These are phyloP conservation scores for Cochlearia excelsa DNA, from an alignment of 345 rosid genomes.

Conservation along the genomic window DNA sequence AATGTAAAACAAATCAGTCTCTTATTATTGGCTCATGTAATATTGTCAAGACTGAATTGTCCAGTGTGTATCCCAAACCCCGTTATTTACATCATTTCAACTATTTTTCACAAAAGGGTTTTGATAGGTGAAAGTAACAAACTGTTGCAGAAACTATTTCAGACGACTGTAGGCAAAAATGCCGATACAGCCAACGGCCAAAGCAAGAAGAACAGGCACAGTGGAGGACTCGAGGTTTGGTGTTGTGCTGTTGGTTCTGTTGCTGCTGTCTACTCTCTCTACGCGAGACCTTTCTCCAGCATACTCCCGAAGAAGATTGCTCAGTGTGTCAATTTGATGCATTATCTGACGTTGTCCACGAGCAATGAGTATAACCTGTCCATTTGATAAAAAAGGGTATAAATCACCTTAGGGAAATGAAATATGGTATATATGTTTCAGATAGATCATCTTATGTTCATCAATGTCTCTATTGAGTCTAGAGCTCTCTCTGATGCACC, in stretches of 20 bases:
- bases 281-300: constrained; percentile 61
- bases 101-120: background rate
- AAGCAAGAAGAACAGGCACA: constrained; percentile 52
- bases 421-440: background rate
- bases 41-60: constrained; percentile 24
- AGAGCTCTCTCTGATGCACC: constrained; percentile 4
- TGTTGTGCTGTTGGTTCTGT: constrained; percentile 34
- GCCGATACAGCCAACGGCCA: constrained; percentile 67
- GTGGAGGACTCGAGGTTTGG: constrained; percentile 37
- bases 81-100: constrained; percentile 29
- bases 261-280: constrained; percentile 43
- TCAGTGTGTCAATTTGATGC: constrained; percentile 78
- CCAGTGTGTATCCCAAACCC: constrained; percentile 20
- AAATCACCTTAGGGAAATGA: background rate
- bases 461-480: background rate
- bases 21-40: constrained; percentile 13
- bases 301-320: constrained; percentile 67
- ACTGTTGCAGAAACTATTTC: constrained; percentile 26
- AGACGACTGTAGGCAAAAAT: constrained; percentile 36
- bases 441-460: no score
- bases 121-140: constrained; percentile 2
- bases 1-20: constrained; percentile 25
- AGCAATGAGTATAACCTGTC: constrained; percentile 58
- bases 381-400: background rate
- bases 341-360: constrained; percentile 86